Evolutionary conservation across 2,329 filamentous ascomycete genomes (phyloP), one percentile per base, ranked within the genome.

Genomic region (Colletotrichum coccodes): DNA sequence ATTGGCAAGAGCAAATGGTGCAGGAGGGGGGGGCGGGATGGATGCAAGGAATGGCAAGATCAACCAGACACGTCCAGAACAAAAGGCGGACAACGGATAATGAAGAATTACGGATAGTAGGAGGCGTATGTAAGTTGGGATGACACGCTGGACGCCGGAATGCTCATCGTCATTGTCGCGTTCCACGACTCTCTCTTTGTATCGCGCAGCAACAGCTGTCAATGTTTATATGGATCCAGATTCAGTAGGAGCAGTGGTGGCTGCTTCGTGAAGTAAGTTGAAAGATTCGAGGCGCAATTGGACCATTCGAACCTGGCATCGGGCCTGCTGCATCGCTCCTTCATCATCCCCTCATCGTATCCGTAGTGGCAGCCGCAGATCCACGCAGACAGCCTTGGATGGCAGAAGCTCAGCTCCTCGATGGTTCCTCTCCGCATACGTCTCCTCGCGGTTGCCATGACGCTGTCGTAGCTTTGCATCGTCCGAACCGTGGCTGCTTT

Each of bases 391-490:
- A 34, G 23, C 40, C 40, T 47, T 9, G 56, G 36, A 46, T 6
- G 56, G 26, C 40, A 32, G 32, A 46, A 30, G 21, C 40, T 16
- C 46, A 14, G 21, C 56, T 36, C 30, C 40, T 56, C 54, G 54
- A 42, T 66, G 61, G 54, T 28, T 60, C 28, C 54, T 32, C 49
- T 49, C 54, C 50, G 49, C 34, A 30, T 30, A 49, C 61, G 42
- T 65, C 56, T 46, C 61, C 61, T 69, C 66, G 44, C 63, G 61
- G 66, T 69, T 69, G 66, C 66, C 66, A 69, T 69, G 66, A 69
- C 66, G 66, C 61, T 69, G 66, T 56, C 40, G 66, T 69, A 49
- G 66, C 61, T 44, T 58, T 69, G 61, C 66, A 52, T 65, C 54
- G 21, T 56, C 54, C 34, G 47, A 60, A 60, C 61, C 46, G 18